These are phyloP conservation scores for Eucalyptus tenuipes DNA, from an alignment of 345 rosid species.

Conservation along the genomic window DNA sequence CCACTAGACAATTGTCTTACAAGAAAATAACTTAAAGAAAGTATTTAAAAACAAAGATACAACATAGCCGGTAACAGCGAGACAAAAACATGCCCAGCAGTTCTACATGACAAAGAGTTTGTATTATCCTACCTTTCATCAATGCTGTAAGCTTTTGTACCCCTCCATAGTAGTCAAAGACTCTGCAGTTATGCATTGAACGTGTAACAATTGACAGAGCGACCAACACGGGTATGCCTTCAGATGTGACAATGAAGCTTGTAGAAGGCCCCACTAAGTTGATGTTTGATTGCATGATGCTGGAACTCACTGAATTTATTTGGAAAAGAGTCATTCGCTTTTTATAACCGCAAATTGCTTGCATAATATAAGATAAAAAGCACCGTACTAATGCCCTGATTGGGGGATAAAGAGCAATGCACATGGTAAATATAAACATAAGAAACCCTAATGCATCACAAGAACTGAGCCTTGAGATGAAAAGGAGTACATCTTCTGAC, in stretches of 20 bases:
- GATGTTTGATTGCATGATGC: slow-evolving; percentile 4
- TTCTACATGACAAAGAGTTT: neutral
- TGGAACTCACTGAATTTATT: slow-evolving; percentile 30
- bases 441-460: neutral
- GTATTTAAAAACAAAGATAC: neutral
- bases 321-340: neutral
- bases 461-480: neutral
- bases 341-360: neutral
- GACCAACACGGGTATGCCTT: slow-evolving; percentile 45
- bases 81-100: neutral
- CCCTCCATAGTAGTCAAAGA: slow-evolving; percentile 56
- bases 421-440: neutral
- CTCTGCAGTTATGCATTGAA: slow-evolving; percentile 66
- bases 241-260: slow-evolving; percentile 24
- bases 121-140: slow-evolving; percentile 42
- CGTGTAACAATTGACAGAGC: slow-evolving; percentile 41
- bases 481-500: neutral
- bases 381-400: neutral
- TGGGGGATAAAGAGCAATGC: neutral
- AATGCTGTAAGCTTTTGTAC: slow-evolving; percentile 55
- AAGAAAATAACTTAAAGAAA: neutral
- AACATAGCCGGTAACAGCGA: neutral
- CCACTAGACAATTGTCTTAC: neutral
- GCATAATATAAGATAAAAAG: neutral
- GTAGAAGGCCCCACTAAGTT: slow-evolving; percentile 22